These are phyloP conservation scores for Ophiognomonia clavigignenti-juglandacearum DNA, from an alignment of 2,329 filamentous ascomycete species.

Conservation along the genomic window DNA sequence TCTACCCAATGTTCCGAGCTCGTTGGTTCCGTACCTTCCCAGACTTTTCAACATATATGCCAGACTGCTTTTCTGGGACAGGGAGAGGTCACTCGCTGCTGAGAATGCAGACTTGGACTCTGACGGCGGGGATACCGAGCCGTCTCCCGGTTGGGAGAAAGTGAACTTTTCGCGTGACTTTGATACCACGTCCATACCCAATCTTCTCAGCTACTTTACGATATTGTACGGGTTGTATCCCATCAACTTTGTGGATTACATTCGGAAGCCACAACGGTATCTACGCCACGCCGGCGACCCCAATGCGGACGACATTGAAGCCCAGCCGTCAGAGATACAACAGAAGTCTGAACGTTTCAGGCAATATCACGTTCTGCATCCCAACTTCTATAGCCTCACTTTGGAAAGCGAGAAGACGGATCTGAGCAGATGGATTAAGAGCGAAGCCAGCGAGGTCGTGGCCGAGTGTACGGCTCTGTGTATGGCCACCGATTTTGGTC, in stretches of 20 bases:
- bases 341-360: slow-evolving; percentile 71
- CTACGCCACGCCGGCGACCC: slow-evolving; percentile 67
- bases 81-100: slow-evolving; percentile 38
- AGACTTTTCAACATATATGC: slow-evolving; percentile 75
- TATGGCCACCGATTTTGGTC: slow-evolving; percentile 23
- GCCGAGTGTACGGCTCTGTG: slow-evolving; percentile 74
- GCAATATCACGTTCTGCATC: slow-evolving; percentile 68
- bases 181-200: slow-evolving; percentile 58
- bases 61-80: slow-evolving; percentile 74
- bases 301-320: slow-evolving; percentile 68
- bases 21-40: slow-evolving; percentile 63
- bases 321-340: slow-evolving; percentile 73
- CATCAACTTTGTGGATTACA: slow-evolving; percentile 81
- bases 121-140: slow-evolving; percentile 63
- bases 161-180: slow-evolving; percentile 56
- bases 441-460: slow-evolving; percentile 73
- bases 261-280: slow-evolving; percentile 75
- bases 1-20: slow-evolving; percentile 72
- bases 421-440: slow-evolving; percentile 71
- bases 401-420: slow-evolving; percentile 76
- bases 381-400: slow-evolving; percentile 79
- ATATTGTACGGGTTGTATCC: slow-evolving; percentile 80
- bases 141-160: slow-evolving; percentile 61
- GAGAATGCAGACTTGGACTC: slow-evolving; percentile 34
- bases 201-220: slow-evolving; percentile 72